phyloP scores from a whole-genome alignment of 495 filamentous ascomycete genomes.

The Terfezia boudieri region DNA sequence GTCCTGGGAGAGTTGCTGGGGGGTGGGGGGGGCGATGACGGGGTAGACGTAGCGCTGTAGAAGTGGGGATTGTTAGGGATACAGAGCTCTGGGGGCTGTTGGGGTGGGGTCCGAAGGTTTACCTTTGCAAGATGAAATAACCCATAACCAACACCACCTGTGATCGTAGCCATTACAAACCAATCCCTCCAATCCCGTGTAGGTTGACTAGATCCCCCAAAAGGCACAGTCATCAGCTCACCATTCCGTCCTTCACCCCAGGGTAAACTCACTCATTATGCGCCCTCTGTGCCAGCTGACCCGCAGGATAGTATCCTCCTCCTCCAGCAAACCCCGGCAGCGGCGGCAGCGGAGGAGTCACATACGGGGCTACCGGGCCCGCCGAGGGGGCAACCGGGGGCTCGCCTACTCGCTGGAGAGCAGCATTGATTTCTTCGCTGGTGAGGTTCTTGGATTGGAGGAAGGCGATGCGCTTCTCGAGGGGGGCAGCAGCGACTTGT shows the following conservation, averaged over 20 bases:
- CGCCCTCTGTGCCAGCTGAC: no score
- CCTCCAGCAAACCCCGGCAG: no score
- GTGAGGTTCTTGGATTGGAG: constrained; percentile 93
- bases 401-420: constrained; percentile 52
- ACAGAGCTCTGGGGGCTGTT: constrained; percentile 3
- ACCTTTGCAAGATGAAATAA: constrained; percentile 50
- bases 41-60: constrained; percentile 60
- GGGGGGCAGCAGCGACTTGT: constrained; percentile 64
- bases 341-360: not conserved
- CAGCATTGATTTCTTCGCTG: constrained; percentile 74
- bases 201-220: constrained; percentile 21
- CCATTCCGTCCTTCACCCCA: no score
- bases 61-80: constrained; percentile 13
- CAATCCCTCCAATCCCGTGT: constrained; percentile 91
- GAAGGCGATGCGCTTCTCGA: constrained; percentile 82
- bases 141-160: constrained; percentile 37
- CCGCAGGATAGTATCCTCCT: constrained; percentile 22
- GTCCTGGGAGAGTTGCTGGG: constrained; percentile 77
- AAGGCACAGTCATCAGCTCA: no score
- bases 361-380: constrained; percentile 16
- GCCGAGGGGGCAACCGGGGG: constrained; percentile 28
- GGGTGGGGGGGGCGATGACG: constrained; percentile 78
- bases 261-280: no score
- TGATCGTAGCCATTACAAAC: constrained; percentile 53
- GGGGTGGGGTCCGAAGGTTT: not conserved